These are phyloP conservation scores for Cercospora sojina DNA, from an alignment of 2,329 filamentous ascomycete species.

Conservation along the genomic window DNA sequence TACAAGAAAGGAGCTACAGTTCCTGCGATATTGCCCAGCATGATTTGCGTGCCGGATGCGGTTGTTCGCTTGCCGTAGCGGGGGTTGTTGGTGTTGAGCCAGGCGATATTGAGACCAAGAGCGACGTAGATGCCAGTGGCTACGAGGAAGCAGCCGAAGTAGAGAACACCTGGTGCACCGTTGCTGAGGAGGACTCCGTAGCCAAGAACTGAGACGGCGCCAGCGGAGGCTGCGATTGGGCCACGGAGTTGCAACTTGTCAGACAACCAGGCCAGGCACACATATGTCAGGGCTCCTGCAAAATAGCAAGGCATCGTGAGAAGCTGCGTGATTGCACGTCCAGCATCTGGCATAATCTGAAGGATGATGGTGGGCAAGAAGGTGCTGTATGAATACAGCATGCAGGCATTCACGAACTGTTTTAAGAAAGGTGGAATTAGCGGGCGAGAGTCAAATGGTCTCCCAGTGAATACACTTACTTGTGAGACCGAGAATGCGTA, in stretches of 20 bases:
- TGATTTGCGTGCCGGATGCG: conserved; percentile 69
- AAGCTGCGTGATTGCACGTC: conserved; percentile 66
- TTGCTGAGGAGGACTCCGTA: conserved; percentile 62
- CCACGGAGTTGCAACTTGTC: conserved; percentile 67
- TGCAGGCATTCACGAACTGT: conserved; percentile 71
- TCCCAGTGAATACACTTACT: neutral
- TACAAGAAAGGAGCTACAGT: conserved; percentile 52
- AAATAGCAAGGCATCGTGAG: conserved; percentile 78
- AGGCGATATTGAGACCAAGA: conserved; percentile 57
- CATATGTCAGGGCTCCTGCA: conserved; percentile 68
- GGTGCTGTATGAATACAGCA: conserved; percentile 76
- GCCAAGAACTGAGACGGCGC: conserved; percentile 36
- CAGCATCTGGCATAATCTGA: conserved; percentile 62
- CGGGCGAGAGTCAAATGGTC: too few relatives aligned
- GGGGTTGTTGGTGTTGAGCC: conserved; percentile 60
- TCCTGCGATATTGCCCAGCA: conserved; percentile 61
- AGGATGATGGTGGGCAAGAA: conserved; percentile 78
- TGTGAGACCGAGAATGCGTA: conserved; percentile 65
- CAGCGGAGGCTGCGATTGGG: conserved; percentile 63
- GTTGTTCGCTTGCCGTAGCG: conserved; percentile 75
- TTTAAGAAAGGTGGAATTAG: too few relatives aligned
- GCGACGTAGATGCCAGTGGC: conserved; percentile 68
- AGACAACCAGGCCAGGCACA: conserved; percentile 64
- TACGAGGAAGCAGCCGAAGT: conserved; percentile 75
- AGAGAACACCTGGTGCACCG: conserved; percentile 62